A percentile compares a stretch with the other conserved stretches of the same genome.
These are phyloP conservation scores for Monilinia aucupariae DNA, from an alignment of 2,329 filamentous ascomycete species.

Conservation along the genomic window DNA sequence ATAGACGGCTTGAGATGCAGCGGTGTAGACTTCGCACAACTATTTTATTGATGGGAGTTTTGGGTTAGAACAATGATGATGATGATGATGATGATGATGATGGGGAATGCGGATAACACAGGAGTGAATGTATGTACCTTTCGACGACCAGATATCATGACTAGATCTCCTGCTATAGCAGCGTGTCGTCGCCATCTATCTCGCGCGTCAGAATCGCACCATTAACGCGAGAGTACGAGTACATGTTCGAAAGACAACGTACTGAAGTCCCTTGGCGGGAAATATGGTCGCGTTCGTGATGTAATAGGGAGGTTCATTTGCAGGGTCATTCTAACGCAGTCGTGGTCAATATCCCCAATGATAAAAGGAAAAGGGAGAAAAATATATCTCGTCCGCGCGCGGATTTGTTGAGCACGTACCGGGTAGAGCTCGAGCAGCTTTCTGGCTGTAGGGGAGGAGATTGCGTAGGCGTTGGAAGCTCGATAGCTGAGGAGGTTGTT, in stretches of 20 bases:
- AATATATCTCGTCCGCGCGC: accelerated
- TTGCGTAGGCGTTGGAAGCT: conserved; percentile 37
- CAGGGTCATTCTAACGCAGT: conserved; percentile 39
- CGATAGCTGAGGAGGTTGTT: conserved; percentile 41
- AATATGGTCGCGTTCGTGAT: conserved; percentile 35
- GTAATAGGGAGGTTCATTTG: conserved; percentile 42
- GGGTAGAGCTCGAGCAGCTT: conserved; percentile 45
- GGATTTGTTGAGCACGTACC: background rate
- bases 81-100: background rate
- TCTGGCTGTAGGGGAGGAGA: conserved; percentile 42
- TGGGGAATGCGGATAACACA: background rate
- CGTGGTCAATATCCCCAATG: background rate
- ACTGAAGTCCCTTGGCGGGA: conserved; percentile 36
- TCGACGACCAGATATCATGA: conserved; percentile 45
- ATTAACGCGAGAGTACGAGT: background rate
- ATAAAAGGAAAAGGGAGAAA: no score
- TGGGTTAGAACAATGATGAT: background rate
- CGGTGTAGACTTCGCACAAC: conserved; percentile 41
- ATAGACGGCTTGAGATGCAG: conserved; percentile 37
- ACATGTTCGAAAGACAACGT: background rate
- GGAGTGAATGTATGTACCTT: conserved; percentile 21
- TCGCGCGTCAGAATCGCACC: background rate
- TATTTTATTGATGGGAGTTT: conserved; percentile 12
- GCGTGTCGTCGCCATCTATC: conserved; percentile 40
- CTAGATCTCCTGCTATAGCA: conserved; percentile 44